Base-by-base conservation (phyloP, 2,329 filamentous ascomycete genomes). In the Claviceps purpurea region DNA sequence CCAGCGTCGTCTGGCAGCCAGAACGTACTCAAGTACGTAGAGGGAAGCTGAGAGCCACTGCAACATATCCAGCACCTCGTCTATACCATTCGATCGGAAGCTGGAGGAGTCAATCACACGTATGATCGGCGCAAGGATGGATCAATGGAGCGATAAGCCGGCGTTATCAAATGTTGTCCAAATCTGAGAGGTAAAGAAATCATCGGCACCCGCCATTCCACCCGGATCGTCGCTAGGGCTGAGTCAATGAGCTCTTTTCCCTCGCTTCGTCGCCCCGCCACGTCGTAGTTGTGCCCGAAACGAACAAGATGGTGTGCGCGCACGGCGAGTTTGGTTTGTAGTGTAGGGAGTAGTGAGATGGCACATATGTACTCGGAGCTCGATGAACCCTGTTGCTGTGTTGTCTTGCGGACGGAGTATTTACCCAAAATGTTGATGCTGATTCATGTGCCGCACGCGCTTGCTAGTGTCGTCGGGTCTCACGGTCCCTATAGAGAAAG, bases 91-190 rank as follows among this genome's bases (percentile, higher is more conserved):
- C 40, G 40, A 5, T 20, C 8, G 10, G 40, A 41, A 20, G 30
- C 5, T n/a, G 2, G 2, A 30, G 22, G 8, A 22, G 18, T 22
- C 24, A 16, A 38, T 20, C 38, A 45, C 10, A 24, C n/a, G 20
- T 38, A 10, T 40, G 34, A 47, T 34, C 38, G 51, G 34, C 22
- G 20, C 47, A 52, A 43, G 24, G 22, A 42, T 47, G 30, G 13
- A 39, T 30, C 51, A 47, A 47, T 6, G 24, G 43, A 50, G 47
- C 51, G 48, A 43, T 47, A 53, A 53, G 48, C 16, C 26, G 26
- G 37, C 38, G 40, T 44, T 43, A 53, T 16, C 11, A 14, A 43
- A 43, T 18, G n/a, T 41, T 24, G 22, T 16, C 11, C 22, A 16
- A 26, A 4, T 18, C 18, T 18, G 18, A 18, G 18, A 18, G 18